These are phyloP conservation scores for Diaporthe ilicicola DNA, from an alignment of 2,329 filamentous ascomycete species.

Conservation along the genomic window DNA sequence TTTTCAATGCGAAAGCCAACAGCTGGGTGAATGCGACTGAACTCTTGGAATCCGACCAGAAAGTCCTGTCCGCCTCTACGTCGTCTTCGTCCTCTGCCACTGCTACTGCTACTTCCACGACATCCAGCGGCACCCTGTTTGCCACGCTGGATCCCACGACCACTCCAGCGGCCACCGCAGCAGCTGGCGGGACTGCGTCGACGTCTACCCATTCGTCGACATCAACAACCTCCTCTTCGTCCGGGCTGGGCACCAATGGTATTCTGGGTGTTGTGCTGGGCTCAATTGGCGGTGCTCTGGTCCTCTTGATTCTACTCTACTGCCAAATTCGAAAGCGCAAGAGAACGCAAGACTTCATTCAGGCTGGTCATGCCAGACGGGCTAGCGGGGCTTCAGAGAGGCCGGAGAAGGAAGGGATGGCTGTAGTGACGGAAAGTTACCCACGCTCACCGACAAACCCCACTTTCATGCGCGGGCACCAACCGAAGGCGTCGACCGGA, in stretches of 20 bases:
- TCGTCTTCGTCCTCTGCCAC: slow-evolving; percentile 40
- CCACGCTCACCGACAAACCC: slow-evolving; percentile 43
- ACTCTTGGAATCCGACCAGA: slow-evolving; percentile 61
- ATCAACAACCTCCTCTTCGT: slow-evolving; percentile 40
- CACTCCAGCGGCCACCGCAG: slow-evolving; percentile 39
- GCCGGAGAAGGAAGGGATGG: slow-evolving; percentile 67
- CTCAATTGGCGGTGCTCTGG: slow-evolving; percentile 77
- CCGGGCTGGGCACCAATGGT: slow-evolving; percentile 52
- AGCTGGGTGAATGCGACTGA: slow-evolving; percentile 78
- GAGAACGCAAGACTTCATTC: slow-evolving; percentile 61
- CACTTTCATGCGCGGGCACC: slow-evolving; percentile 59
- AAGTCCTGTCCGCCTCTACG: slow-evolving; percentile 45
- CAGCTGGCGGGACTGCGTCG: slow-evolving; percentile 37
- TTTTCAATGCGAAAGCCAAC: slow-evolving; percentile 82
- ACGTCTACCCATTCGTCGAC: slow-evolving; percentile 34
- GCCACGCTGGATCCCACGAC: slow-evolving; percentile 35
- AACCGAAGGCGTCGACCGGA: slow-evolving; percentile 59
- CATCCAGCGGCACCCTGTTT: slow-evolving; percentile 39
- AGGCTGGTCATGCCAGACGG: slow-evolving; percentile 54
- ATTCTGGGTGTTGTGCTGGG: slow-evolving; percentile 86
- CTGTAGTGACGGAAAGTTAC: slow-evolving; percentile 54
- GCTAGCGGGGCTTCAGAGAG: slow-evolving; percentile 48
- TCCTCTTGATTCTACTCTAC: slow-evolving; percentile 76
- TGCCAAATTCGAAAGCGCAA: slow-evolving; percentile 70
- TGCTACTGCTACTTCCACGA: slow-evolving; percentile 41